Base-by-base conservation (phyloP, 306 rosid species). In the Prunus fruticosa region DNA sequence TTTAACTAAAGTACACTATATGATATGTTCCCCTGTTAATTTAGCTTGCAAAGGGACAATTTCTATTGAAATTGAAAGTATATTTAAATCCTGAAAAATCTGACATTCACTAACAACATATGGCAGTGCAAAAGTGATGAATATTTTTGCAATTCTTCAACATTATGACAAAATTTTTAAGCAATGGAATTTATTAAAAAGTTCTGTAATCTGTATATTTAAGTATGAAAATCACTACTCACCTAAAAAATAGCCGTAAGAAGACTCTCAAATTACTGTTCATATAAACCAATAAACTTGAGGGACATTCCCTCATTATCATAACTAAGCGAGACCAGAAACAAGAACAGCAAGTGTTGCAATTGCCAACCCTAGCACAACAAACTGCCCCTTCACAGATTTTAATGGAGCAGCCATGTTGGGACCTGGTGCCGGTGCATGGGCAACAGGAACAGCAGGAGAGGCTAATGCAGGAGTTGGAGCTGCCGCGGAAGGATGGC, bases 341-440 rank as follows among this genome's bases (percentile, higher is more conserved):
- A 83, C 76, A 11, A 73, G 3, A 3, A 73, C 34, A 11, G 75
- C 78, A 73, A 86, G 71, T 57, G 77, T 9, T 64, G 74, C 57
- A 38, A 84, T 46, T 62, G 82, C 80, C 58, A 87, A 83, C 13
- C 78, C 75, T 53, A 87, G 20, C 64, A 73, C 11, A n/a, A 43
- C 72, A 80, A 76, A 78, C 51, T 62, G 69, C 23, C 80, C 84
- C 64, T 76, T 81, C 6, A 52, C 18, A 79, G 68, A 18, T 71
- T 71, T 70, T 32, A 70, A 61, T 14, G 82, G 41, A 63, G 87
- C 74, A 56, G 91, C 89, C 25, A 13, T 67, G 69, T 28, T 85
- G 34, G 87, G 83, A 78, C 89, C 81, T 18, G 92, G 91, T 19
- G 84, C 72, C n/a, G 89, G 93, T 3, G 64, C 61, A 38, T 58